Percentiles rank a stretch among this genome's conserved stretches.
Conservation (phyloP, 208 protist genomes). For the Leishmania arabica region DNA sequence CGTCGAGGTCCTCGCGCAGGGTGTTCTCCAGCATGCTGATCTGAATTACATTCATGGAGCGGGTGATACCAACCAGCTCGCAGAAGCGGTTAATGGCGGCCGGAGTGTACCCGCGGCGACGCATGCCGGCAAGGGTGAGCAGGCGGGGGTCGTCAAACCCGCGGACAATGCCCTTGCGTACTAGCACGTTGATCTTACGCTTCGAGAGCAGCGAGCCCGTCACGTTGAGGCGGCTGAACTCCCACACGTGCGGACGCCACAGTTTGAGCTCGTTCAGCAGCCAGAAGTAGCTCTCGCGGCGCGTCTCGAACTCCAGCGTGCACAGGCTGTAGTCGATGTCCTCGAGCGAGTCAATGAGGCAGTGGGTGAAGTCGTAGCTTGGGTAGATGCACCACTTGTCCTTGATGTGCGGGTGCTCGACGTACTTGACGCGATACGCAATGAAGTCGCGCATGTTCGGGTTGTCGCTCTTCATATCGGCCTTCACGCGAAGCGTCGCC, state of each 20-base stretch:
- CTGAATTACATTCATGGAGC: conserved; percentile 93
- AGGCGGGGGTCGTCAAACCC: conserved; percentile 99
- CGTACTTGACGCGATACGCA: conserved; percentile 99
- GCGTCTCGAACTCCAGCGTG: conserved; percentile 99
- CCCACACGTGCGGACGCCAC: conserved; percentile 96
- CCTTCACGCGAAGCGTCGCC: conserved; percentile 98
- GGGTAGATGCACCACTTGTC: conserved; percentile 99
- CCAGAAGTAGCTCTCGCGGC: conserved; percentile 98
- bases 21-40: conserved; percentile 95
- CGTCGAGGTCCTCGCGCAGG: conserved; percentile 95
- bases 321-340: conserved; percentile 99
- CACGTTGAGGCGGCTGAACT: conserved; percentile 98
- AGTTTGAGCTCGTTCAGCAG: conserved; percentile 89
- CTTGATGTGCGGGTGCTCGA: conserved; percentile 92
- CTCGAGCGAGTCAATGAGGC: conserved; percentile 99
- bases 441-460: conserved; percentile 99
- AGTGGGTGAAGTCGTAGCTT: conserved; percentile 99
- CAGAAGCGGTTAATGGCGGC: conserved; percentile 98
- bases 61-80: conserved; percentile 94
- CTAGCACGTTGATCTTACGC: conserved; percentile 97
- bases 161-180: conserved; percentile 93
- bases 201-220: conserved; percentile 98
- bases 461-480: conserved; percentile 97
- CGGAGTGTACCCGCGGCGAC: conserved; percentile 97
- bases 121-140: conserved; percentile 96